Base-by-base conservation (phyloP, 192 early-diverging fungal genomes). In the Thamnidium elegans region DNA sequence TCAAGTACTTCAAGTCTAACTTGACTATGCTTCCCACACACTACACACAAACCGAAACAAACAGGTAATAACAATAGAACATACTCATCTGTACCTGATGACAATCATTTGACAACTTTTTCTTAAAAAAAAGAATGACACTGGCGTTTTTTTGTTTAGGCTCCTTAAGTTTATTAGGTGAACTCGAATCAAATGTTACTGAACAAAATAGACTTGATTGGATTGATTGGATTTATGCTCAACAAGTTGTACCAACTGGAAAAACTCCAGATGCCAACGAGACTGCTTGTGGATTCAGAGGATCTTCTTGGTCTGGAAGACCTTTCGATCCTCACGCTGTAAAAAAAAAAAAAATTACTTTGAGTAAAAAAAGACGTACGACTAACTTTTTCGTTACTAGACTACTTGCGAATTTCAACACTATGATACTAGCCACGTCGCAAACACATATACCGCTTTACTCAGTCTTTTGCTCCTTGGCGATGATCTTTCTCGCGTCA, bases 141-240 rank as follows among this genome's bases (percentile, higher is more conserved):
- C 65, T 99, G 32, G 89, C 80, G 43, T 93, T 88, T 71, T 94
- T 96, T 68, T 83, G 86, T 48, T 66, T 99, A 8, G 82, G 82
- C 21, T 92, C 90, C 7, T 74, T 99, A 54, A 91, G 93, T 44
- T 77, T 96, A 19, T 80, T 97, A 23, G 87, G 86, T 17, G 76
- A 69, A n/a, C 62, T 94, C 5, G 86, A 91, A 10, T 70, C 71
- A 7, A 55, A 56, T 5, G 36, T 93, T 11, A 61, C 81, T 0
- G 74, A 74, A 10, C 73, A 81, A 53, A 71, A 92, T 58, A 83
- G 84, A 56, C 42, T 69, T 15, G 82, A 73, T 26, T 93, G 90
- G 85, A 84, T 97, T 36, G 93, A 98, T 30, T 99, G 97, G 97
- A 87, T 99, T 43, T 99, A 98, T 80, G 89, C 85, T 17, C 95